phyloP scores from a whole-genome alignment of 2,329 filamentous ascomycete species.

The Emmonsia crescens region DNA sequence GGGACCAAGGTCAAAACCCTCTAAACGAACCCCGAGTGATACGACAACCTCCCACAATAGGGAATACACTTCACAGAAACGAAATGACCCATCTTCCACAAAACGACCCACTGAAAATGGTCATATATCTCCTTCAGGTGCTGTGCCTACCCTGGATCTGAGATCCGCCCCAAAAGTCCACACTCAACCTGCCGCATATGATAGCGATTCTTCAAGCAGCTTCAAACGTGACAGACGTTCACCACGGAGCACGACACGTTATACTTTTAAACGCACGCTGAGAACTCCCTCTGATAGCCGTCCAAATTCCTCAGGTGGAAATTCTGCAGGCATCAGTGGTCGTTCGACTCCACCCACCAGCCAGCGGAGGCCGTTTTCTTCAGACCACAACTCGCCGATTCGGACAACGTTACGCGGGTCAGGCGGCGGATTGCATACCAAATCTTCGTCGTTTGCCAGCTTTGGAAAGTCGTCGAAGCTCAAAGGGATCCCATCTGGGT shows the following conservation, averaged over 20 bases:
- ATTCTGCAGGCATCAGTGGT: constrained; percentile 50
- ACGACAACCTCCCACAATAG: not conserved
- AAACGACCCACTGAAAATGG: not conserved
- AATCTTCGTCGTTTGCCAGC: constrained; percentile 31
- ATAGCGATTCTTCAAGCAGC: constrained; percentile 61
- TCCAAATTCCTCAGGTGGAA: constrained; percentile 27
- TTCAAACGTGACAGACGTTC: constrained; percentile 56
- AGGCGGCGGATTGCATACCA: constrained; percentile 24
- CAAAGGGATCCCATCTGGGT: constrained; percentile 15
- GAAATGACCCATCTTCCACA: not conserved
- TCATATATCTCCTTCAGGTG: not conserved
- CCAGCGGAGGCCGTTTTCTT: constrained; percentile 38
- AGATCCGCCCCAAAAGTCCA: not conserved
- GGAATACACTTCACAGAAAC: not conserved
- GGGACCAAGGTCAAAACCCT: not conserved
- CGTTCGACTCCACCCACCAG: constrained; percentile 59
- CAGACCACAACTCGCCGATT: constrained; percentile 33
- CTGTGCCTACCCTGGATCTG: not conserved
- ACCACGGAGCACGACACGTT: constrained; percentile 36
- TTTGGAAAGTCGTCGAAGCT: constrained; percentile 27
- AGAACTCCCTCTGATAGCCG: constrained; percentile 38
- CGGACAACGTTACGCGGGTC: constrained; percentile 41
- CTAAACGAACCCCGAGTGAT: not conserved
- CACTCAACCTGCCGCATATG: constrained; percentile 48
- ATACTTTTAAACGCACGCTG: constrained; percentile 65